Conservation (phyloP, 2,329 filamentous ascomycete genomes). For the Aureobasidium musti region DNA sequence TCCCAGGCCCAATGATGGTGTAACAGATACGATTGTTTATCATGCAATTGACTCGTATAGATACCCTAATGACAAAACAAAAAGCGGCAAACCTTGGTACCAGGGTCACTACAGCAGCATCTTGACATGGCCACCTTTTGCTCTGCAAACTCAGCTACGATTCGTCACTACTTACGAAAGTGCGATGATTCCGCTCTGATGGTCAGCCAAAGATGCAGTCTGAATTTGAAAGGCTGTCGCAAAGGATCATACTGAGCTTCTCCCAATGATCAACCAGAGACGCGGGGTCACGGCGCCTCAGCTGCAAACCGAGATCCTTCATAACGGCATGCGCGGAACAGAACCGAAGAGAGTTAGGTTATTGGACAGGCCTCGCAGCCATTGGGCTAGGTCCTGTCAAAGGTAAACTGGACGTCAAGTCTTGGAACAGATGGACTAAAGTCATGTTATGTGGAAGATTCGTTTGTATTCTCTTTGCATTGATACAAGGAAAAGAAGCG, state of each 20-base stretch:
- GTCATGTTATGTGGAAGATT: not conserved
- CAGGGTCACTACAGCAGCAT: not conserved
- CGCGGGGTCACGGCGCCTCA: constrained; percentile 4
- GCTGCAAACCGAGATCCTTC: not conserved
- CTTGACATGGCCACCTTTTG: not conserved
- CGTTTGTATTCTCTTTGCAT: not conserved
- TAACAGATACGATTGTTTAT: too few relatives aligned
- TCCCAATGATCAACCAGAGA: not conserved
- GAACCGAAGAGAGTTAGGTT: constrained; percentile 16
- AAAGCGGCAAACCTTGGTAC: not conserved
- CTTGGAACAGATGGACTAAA: not conserved
- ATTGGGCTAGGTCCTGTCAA: not conserved
- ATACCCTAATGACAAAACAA: too few relatives aligned
- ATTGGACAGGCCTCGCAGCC: not conserved
- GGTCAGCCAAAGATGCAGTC: too few relatives aligned
- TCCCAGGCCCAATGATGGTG: too few relatives aligned
- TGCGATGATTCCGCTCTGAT: too few relatives aligned
- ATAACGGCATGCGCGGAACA: not conserved
- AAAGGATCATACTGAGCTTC: too few relatives aligned
- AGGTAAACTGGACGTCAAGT: constrained; percentile 17
- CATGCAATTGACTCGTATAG: too few relatives aligned
- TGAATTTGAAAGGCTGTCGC: too few relatives aligned
- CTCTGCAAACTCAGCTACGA: not conserved
- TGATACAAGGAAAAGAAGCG: not conserved
- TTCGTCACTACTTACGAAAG: not conserved